Evolutionary conservation across 2,329 filamentous ascomycete genomes (phyloP), one percentile per base, ranked within the genome.

Genomic region (Bipolaris sorokiniana): DNA sequence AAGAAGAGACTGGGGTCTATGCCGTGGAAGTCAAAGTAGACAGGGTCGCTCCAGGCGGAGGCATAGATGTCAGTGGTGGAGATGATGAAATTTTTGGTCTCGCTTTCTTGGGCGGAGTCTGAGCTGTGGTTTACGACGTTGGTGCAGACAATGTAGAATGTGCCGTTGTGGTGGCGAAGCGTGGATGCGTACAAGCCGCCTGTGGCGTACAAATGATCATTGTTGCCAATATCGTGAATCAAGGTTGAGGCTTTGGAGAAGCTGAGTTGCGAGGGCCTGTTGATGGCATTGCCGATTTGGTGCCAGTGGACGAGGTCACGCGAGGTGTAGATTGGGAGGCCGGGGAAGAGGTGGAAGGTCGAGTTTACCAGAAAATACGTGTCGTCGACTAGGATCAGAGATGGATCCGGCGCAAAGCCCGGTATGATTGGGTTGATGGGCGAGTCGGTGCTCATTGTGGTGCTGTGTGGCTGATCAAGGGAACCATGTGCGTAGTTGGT

Each of bases 331-430:
- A 84, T 76, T 0, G 82, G 81, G 2, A 83, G 65, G 0, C 81
- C 82, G 0, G 82, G 82, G 60, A 83, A 84, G 0, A 78, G 70
- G 45, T 81, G 77, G 58, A 84, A 84, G 0, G 79, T 81, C 0
- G 82, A 84, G 0, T 80, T 81, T 5, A 77, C 78, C 56, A 80
- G 81, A 64, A 80, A 82, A 63, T 81, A 83, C 5, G 77, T 80
- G n/a, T 77, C 66, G 13, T 70, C 66, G 18, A 81, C 67, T 26
- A 76, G 71, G 22, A 77, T 65, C n/a, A 78, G 78, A 1, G 74
- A 78, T 0, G 81, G 81, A 54, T 83, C 81, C 0, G 80, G 78
- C 57, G 81, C 76, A 71, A 78, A 83, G 1, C 81, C 81, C 1
- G 80, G 78, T 4, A 83, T 72, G 2, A 82, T 73, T 0, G 81